Conservation (phyloP, 1,139 yeast species). For the Arxiozyma telluris region DNA sequence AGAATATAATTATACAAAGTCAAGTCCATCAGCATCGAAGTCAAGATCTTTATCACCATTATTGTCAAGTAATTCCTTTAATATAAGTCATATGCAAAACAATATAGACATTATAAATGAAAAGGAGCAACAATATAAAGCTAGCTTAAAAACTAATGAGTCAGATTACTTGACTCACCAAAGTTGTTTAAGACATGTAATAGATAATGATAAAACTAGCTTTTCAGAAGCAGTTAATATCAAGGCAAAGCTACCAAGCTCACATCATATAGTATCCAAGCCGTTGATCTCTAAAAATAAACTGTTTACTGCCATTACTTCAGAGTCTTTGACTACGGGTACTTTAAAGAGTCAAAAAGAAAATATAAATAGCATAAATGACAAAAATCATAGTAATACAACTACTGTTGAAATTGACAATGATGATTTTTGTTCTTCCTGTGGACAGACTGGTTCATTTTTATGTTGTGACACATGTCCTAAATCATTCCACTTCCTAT, state of each 20-base stretch:
- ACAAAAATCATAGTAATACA: conserved; percentile 10
- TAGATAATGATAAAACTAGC: conserved; percentile 7
- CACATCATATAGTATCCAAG: conserved; percentile 14
- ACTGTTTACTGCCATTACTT: conserved; percentile 4
- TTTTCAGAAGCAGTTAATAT: neutral
- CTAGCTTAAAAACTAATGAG: conserved; percentile 14
- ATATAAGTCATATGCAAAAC: neutral
- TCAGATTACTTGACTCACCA: conserved; percentile 16
- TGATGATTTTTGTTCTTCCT: conserved; percentile 81
- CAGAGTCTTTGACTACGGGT: conserved; percentile 9
- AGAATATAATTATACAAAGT: neutral
- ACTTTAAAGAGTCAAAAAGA: conserved; percentile 8
- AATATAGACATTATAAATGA: neutral
- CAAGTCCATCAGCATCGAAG: neutral
- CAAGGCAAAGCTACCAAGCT: neutral
- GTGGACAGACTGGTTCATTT: conserved; percentile 83
- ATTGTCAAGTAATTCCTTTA: neutral
- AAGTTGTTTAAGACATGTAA: conserved; percentile 18
- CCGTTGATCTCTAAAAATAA: conserved; percentile 11
- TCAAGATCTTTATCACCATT: conserved; percentile 1
- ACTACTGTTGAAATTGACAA: conserved; percentile 37
- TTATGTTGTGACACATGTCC: conserved; percentile 94
- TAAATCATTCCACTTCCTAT: conserved; percentile 79
- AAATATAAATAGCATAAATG: conserved; percentile 1
- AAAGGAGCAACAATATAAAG: conserved; percentile 12